A percentile compares a stretch with the other conserved stretches of the same genome.
These are phyloP conservation scores for Psidium friedrichsthalianum DNA, from an alignment of 345 rosid genomes.

Conservation along the genomic window DNA sequence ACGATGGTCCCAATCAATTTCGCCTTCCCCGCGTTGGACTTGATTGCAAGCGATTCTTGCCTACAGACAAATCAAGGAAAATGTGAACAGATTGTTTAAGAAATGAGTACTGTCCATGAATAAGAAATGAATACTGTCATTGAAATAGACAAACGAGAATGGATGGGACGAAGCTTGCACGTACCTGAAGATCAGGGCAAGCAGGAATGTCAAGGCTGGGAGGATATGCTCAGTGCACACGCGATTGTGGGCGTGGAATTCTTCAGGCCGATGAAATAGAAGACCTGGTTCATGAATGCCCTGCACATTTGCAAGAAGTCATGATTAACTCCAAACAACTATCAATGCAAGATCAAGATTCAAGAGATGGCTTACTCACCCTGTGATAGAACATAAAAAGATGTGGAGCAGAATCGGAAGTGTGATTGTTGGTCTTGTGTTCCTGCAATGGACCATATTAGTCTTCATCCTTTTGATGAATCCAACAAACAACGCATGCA, in stretches of 20 bases:
- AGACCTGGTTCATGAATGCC: slow-evolving; percentile 59
- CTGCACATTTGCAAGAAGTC: slow-evolving; percentile 14
- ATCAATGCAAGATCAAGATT: neutral
- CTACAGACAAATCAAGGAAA: slow-evolving; percentile 5
- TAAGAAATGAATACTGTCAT: too few relatives aligned
- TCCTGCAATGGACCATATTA: slow-evolving; percentile 20
- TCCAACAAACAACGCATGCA: too few relatives aligned
- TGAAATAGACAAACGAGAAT: too few relatives aligned
- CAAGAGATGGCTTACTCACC: slow-evolving; percentile 21
- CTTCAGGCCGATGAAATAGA: slow-evolving; percentile 65
- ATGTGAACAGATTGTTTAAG: neutral
- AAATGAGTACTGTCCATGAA: too few relatives aligned
- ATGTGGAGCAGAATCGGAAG: slow-evolving; percentile 29
- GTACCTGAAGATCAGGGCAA: slow-evolving; percentile 66
- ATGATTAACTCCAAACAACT: neutral
- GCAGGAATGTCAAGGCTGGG: slow-evolving; percentile 63
- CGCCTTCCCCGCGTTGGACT: slow-evolving; percentile 16
- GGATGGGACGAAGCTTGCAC: too few relatives aligned
- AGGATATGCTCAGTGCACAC: slow-evolving; percentile 60
- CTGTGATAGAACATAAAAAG: slow-evolving; percentile 72
- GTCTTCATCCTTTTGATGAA: too few relatives aligned
- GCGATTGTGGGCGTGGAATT: slow-evolving; percentile 65
- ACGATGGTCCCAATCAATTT: slow-evolving; percentile 55
- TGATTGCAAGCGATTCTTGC: neutral
- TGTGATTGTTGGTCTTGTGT: slow-evolving; percentile 61